A percentile compares a stretch with the other conserved stretches of the same genome.
These are phyloP conservation scores for Harringtonia lauricola DNA, from an alignment of 2,329 filamentous ascomycete species.

Conservation along the genomic window DNA sequence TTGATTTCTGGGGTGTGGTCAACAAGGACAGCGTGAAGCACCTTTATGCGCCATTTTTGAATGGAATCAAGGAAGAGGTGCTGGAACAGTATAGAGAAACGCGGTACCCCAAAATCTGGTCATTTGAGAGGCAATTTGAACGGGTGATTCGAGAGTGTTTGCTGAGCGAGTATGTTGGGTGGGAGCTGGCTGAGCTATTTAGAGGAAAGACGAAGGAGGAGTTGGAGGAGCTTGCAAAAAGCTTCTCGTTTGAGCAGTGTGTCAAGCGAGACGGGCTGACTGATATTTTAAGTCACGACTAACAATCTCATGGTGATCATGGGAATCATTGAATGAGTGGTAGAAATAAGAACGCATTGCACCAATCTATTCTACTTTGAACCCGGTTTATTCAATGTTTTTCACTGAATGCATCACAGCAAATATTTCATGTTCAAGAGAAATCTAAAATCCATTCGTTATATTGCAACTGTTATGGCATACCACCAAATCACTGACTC, in stretches of 20 bases:
- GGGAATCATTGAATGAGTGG: no score
- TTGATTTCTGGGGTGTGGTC: constrained; percentile 40
- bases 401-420: no score
- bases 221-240: constrained; percentile 39
- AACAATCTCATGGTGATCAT: no score
- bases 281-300: no score
- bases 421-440: no score
- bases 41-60: constrained; percentile 27
- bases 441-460: no score
- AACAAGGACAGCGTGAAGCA: constrained; percentile 18
- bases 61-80: constrained; percentile 31
- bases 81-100: constrained; percentile 27
- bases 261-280: constrained; percentile 36
- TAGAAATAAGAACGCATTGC: no score
- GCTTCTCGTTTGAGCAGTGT: constrained; percentile 44
- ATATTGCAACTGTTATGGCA: no score
- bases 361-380: no score
- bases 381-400: no score
- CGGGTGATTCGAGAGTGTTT: constrained; percentile 26
- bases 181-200: constrained; percentile 46
- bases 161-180: constrained; percentile 36
- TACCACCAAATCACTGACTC: no score
- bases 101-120: constrained; percentile 38
- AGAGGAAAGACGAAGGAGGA: constrained; percentile 35
- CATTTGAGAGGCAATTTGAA: constrained; percentile 38